Base-by-base conservation (phyloP, 78 protist species). In the Cavenderia fasciculata region DNA sequence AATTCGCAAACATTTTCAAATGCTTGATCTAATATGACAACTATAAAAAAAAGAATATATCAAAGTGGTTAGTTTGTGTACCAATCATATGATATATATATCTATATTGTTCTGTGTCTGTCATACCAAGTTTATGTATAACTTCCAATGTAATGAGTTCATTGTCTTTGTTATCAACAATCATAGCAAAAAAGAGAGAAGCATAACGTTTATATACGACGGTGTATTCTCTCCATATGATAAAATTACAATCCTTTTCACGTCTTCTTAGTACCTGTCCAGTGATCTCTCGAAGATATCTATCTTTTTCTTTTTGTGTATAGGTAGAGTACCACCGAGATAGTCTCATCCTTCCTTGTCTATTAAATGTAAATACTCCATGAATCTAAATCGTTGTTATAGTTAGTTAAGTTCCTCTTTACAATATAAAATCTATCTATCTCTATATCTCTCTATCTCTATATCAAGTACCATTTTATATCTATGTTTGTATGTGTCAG, bases 121-220 rank as follows among this genome's bases (percentile, higher is more conserved):
- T 8, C 84, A 21, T 86, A 86, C 86, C 99, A 74, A 59, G 97
- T 12, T 95, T 96, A 51, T 97, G 96, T 31, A 97, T 89, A 25
- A 86, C 49, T 40, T 97, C 99, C 14, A 98, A 74, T 0, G 96
- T 89, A 25, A 97, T 69, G n/a, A 98, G 90, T 79, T 98, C 99
- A 85, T 98, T 98, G 68, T 98, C 99, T 11, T 25, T 76, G 12
- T 49, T 49, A 78, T 95, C 97, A 8, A 95, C 74, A 23, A 95
- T 85, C 7, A 78, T 59, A 27, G 90, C n/a, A 66, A 97, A 97
- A 72, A 59, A 96, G 18, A 97, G 57, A 16, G 92, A 62, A 19
- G 99, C 99, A 38, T 97, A 97, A n/a, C 97, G 33, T 12, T 76
- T 56, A 65, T 87, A 93, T 21, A 98, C 94, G 1, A 98, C 19